Conservation (phyloP, 805 yeast genomes). For the Groenewaldozyma tartarivorans region DNA sequence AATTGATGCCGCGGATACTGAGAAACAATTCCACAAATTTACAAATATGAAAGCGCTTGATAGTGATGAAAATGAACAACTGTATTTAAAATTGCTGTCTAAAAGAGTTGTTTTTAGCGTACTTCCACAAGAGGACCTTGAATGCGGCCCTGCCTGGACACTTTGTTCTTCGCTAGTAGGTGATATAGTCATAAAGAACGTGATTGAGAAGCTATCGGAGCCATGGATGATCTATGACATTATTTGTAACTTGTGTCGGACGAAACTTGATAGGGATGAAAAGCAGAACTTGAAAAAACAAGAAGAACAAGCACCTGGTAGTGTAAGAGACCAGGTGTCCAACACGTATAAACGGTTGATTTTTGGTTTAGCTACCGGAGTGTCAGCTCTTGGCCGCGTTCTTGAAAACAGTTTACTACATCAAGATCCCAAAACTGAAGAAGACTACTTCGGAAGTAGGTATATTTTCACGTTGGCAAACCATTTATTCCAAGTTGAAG, state of each 20-base stretch:
- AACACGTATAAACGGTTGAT: background rate
- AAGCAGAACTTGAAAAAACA: background rate
- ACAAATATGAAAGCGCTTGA: conserved; percentile 30
- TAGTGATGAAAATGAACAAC: conserved; percentile 17
- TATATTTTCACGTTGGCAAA: conserved; percentile 10
- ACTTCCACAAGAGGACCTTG: conserved; percentile 33
- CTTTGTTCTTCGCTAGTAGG: conserved; percentile 34
- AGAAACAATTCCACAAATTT: conserved; percentile 27
- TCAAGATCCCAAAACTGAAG: background rate
- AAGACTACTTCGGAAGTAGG: background rate
- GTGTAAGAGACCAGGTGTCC: background rate
- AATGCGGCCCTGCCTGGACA: conserved; percentile 31
- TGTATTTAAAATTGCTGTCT: conserved; percentile 31
- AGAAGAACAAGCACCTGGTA: background rate
- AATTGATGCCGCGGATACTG: conserved; percentile 26
- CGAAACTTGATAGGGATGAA: background rate
- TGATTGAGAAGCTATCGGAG: conserved; percentile 37
- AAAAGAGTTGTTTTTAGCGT: conserved; percentile 28
- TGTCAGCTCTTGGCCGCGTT: background rate
- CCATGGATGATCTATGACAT: conserved; percentile 45
- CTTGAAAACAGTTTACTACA: background rate
- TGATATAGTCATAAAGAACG: conserved; percentile 34
- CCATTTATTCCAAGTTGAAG: conserved; percentile 5
- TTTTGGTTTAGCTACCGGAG: background rate
- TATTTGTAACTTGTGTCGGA: too few species aligned